Percentiles rank a stretch among this genome's conserved stretches.
Conservation (phyloP, 176 grass and related monocot species). For the Aegilops umbellulata region DNA sequence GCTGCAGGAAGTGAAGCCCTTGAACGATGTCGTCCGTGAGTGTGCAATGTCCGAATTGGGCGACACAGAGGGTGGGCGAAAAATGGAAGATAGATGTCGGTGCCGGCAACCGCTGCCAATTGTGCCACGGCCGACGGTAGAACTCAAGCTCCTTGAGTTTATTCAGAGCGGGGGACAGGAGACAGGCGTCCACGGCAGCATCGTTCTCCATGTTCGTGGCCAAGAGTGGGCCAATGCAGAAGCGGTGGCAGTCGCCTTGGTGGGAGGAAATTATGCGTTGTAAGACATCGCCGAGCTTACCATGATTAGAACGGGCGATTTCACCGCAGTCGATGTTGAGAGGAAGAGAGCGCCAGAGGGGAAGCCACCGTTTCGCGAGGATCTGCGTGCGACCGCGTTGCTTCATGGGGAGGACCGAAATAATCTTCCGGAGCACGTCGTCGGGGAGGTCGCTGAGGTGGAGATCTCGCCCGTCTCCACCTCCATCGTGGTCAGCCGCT, state of each 20-base stretch:
- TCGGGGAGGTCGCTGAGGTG: not conserved
- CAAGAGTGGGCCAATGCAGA: not conserved
- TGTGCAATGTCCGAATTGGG: not conserved
- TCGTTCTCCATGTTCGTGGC: not conserved
- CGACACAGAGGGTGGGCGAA: not conserved
- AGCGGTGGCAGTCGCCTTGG: not conserved
- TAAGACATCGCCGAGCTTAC: not conserved
- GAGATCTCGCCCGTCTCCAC: not conserved
- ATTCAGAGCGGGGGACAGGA: not conserved
- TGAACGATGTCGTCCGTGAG: not conserved
- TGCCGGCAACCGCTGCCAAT: not conserved
- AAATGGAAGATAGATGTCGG: constrained; percentile 24
- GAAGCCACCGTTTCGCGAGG: not conserved
- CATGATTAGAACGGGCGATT: not conserved
- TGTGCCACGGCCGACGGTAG: not conserved
- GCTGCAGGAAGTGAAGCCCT: not conserved
- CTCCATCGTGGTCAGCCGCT: not conserved
- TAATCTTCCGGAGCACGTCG: not conserved
- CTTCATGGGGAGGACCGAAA: not conserved
- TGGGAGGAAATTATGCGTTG: not conserved
- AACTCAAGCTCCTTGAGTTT: not conserved
- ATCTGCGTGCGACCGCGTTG: not conserved
- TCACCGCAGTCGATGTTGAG: not conserved
- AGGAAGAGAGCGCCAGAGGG: not conserved
- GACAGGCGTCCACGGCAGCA: not conserved